Evolutionary conservation across 78 protist genomes (phyloP).

Genomic region (Guillardia theta): DNA sequence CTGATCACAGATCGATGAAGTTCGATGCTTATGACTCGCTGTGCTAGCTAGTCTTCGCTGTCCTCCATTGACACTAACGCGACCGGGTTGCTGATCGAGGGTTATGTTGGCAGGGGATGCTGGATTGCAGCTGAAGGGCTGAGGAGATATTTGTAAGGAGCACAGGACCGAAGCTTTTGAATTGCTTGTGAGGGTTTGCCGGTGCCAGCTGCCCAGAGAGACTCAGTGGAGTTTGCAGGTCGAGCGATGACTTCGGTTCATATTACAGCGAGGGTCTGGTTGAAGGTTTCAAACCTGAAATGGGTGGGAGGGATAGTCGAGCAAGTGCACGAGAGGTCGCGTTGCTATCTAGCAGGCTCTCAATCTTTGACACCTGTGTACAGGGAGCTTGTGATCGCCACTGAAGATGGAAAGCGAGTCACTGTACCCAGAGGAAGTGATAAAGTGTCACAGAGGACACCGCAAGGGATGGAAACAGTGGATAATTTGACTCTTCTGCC

Average conservation of each 20-base stretch:
- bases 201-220: no score
- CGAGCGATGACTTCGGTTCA: background rate
- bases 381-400: background rate
- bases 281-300: background rate
- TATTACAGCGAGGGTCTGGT: background rate
- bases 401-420: background rate
- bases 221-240: background rate
- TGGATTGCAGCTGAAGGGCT: no score
- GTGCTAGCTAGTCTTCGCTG: no score
- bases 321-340: background rate
- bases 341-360: background rate
- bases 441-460: constrained; percentile 14
- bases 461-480: background rate
- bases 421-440: constrained; percentile 3
- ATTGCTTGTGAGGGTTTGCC: no score
- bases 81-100: background rate
- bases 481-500: constrained; percentile 25
- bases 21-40: no score
- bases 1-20: no score
- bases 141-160: no score
- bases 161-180: no score
- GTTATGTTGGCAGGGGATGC: background rate
- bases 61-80: no score
- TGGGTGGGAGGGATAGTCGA: background rate
- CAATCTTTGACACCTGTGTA: background rate